Conservation (phyloP, 2,329 filamentous ascomycete species). For the Ophiocordyceps camponoti-saundersi region DNA sequence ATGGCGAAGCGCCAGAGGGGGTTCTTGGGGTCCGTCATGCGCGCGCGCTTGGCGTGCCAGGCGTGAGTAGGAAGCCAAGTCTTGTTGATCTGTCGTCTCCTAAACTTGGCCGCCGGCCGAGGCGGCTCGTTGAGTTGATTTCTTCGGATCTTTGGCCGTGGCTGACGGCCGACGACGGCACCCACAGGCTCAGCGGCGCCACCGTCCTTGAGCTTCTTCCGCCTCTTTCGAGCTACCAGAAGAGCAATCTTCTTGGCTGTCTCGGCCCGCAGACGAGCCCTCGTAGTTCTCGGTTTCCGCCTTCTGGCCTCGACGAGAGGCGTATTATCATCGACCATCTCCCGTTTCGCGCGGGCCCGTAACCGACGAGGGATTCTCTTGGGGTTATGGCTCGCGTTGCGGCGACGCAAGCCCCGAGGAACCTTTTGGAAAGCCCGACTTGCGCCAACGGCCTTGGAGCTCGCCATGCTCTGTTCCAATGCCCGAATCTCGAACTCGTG, state of each 20-base stretch:
- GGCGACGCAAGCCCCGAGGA: slow-evolving; percentile 63
- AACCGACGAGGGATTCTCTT: slow-evolving; percentile 73
- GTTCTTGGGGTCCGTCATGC: slow-evolving; percentile 63
- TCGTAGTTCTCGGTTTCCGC: slow-evolving; percentile 41
- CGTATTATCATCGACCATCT: slow-evolving; percentile 85
- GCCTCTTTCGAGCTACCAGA: slow-evolving; percentile 39
- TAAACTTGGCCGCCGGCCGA: slow-evolving; percentile 47
- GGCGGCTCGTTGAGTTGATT: slow-evolving; percentile 47
- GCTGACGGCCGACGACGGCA: slow-evolving; percentile 9
- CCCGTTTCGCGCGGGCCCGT: slow-evolving; percentile 45
- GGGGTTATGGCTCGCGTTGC: slow-evolving; percentile 90
- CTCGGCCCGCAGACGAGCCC: slow-evolving; percentile 50
- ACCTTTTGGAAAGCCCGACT: slow-evolving; percentile 82
- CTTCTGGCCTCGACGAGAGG: slow-evolving; percentile 54
- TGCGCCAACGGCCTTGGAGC: slow-evolving; percentile 43
- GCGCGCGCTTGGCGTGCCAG: slow-evolving; percentile 83
- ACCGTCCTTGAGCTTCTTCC: slow-evolving; percentile 14
- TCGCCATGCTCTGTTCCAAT: slow-evolving; percentile 65
- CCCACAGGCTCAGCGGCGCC: too few relatives aligned
- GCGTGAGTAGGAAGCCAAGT: slow-evolving; percentile 90
- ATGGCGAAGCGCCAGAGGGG: slow-evolving; percentile 85
- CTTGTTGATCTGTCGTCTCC: slow-evolving; percentile 74
- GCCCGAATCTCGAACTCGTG: slow-evolving; percentile 82
- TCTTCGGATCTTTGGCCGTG: slow-evolving; percentile 51
- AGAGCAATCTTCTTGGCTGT: slow-evolving; percentile 55